Evolutionary conservation across 2,329 filamentous ascomycete genomes (phyloP), one percentile per base, ranked within the genome.

Genomic region (Seiridium unicorne): DNA sequence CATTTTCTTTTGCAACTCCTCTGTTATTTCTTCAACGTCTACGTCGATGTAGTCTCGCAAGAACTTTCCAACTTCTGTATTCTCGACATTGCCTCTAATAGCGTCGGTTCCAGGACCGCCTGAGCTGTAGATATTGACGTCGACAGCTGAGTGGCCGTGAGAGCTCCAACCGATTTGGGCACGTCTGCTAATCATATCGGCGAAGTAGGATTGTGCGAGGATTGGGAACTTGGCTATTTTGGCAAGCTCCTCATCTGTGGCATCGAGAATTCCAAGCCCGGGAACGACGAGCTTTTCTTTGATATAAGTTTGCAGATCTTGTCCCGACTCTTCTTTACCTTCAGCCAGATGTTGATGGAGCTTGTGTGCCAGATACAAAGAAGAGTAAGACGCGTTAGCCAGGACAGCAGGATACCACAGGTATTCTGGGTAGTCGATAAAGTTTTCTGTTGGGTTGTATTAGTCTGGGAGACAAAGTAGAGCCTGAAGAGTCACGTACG

Each of bases 51-150:
- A 99, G 7, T 87, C 79, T 6, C 86, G 80, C 60, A 99, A 76
- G 73, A 97, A 99, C 49, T 84, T 79, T 40, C 95, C 95, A 1
- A 99, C 84, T 34, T 98, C 93, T 0, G 89, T 98, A 72, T 99
- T 99, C 79, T 99, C 95, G 58, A 96, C 89, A 73, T 98, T 98
- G 6, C 94, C 94, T 3, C 85, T 79, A 5, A 97, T 81, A 11
- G 83, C 80, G 48, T 84, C 82, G 0, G 88, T 85, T 44, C 84
- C 81, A 0, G 85, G 81, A 3, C 91, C 88, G 51, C 82, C 81
- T 0, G 90, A 93, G 57, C 91, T 89, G 77, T 98, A 99, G 66
- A 99, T 92, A 74, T 99, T 99, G 54, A 99, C 95, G 72, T 99
- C 95, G 6, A 95, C 93, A 56, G 89, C 95, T 26, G 89, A 90